Conservation (phyloP, 2,329 filamentous ascomycete species). For the Domatiomyces catenatus region DNA sequence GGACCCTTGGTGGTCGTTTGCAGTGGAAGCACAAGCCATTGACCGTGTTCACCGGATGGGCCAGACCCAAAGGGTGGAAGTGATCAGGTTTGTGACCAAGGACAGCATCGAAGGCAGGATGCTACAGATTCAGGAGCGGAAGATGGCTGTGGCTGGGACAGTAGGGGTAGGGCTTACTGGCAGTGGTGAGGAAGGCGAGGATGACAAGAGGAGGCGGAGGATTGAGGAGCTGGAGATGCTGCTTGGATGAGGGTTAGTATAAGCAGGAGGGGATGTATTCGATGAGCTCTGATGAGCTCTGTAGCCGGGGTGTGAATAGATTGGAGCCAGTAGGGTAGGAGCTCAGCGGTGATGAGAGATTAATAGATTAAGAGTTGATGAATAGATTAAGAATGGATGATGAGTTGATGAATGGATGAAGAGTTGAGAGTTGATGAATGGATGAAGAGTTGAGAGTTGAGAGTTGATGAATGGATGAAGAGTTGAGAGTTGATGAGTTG, state of each 20-base stretch:
- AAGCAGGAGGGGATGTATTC: no score
- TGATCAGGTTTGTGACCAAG: conserved; percentile 76
- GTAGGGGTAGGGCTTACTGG: conserved; percentile 73
- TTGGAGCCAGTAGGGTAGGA: no score
- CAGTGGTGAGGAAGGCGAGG: conserved; percentile 72
- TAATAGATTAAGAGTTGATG: no score
- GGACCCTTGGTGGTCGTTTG: conserved; percentile 99
- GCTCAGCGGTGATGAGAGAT: no score
- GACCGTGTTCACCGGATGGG: conserved; percentile 97
- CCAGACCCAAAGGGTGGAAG: conserved; percentile 69
- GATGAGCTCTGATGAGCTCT: no score
- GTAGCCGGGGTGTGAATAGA: no score
- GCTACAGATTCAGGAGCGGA: conserved; percentile 81
- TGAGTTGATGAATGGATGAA: no score
- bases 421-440: no score
- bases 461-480: no score
- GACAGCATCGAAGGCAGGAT: conserved; percentile 91
- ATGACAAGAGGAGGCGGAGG: conserved; percentile 75
- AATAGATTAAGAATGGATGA: no score
- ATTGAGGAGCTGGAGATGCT: conserved; percentile 92
- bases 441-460: no score
- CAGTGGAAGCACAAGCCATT: conserved; percentile 90
- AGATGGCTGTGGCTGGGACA: conserved; percentile 75
- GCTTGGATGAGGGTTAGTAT: conserved; percentile 51
- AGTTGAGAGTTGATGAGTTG: no score